Conservation (phyloP, 2,329 filamentous ascomycete genomes). For the Penicillium sp. region DNA sequence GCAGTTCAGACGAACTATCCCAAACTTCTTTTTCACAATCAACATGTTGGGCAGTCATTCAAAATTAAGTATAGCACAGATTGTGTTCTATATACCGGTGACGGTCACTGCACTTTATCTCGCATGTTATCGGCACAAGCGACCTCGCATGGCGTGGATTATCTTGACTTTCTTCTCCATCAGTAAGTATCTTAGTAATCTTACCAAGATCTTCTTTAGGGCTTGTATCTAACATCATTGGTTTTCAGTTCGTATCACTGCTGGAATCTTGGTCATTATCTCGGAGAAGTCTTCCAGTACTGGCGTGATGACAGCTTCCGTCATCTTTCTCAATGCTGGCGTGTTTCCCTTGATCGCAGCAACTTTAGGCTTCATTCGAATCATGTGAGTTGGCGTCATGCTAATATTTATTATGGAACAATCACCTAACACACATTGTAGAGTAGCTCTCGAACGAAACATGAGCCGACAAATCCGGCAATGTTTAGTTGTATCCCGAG, state of each 20-base stretch:
- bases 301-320: slow-evolving; percentile 19
- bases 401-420: not conserved
- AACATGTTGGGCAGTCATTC: slow-evolving; percentile 4
- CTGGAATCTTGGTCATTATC: slow-evolving; percentile 20
- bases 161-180: slow-evolving; percentile 23
- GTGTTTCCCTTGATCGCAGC: slow-evolving; percentile 27
- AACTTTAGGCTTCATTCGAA: slow-evolving; percentile 25
- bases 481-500: slow-evolving; percentile 14
- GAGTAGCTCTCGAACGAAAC: slow-evolving; percentile 5
- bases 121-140: slow-evolving; percentile 17
- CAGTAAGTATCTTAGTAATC: slow-evolving; percentile 7
- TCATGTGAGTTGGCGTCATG: slow-evolving; percentile 19
- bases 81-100: slow-evolving; percentile 24
- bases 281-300: slow-evolving; percentile 14
- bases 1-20: not conserved
- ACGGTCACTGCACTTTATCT: slow-evolving; percentile 13
- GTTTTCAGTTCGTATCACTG: slow-evolving; percentile 18
- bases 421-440: not conserved
- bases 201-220: not conserved
- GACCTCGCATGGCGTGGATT: slow-evolving; percentile 24
- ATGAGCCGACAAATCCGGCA: slow-evolving; percentile 6
- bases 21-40: no score
- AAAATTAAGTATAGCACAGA: slow-evolving; percentile 22
- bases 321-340: slow-evolving; percentile 26
- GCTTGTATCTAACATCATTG: not conserved